These are phyloP conservation scores for Spathaspora sp. DNA, from an alignment of 805 yeast genomes.

Conservation along the genomic window DNA sequence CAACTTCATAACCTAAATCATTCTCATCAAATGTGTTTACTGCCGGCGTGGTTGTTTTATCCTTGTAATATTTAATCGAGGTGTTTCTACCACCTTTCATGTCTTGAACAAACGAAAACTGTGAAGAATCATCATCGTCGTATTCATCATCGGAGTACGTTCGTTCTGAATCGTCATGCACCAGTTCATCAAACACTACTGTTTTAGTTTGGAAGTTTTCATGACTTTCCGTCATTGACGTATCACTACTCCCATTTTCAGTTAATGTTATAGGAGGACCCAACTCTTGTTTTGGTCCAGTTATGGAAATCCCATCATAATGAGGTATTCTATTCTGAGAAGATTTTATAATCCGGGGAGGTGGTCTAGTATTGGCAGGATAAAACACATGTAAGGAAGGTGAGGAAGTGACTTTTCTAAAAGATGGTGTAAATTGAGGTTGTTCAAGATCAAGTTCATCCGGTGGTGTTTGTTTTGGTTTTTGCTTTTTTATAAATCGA, in stretches of 20 bases:
- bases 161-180: background rate
- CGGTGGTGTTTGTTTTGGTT: background rate
- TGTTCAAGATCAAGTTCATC: background rate
- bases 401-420: slow-evolving; percentile 1
- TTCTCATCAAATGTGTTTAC: slow-evolving; percentile 22
- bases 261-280: slow-evolving; percentile 3
- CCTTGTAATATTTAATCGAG: slow-evolving; percentile 41
- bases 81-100: slow-evolving; percentile 40
- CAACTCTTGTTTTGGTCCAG: background rate
- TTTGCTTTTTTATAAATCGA: background rate
- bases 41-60: slow-evolving; percentile 11
- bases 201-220: slow-evolving; percentile 11
- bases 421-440: background rate
- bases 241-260: background rate
- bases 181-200: slow-evolving; percentile 6
- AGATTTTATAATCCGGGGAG: background rate
- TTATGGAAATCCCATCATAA: background rate
- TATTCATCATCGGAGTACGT: slow-evolving; percentile 1
- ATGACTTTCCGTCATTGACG: slow-evolving; percentile 9
- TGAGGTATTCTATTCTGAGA: background rate
- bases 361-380: background rate
- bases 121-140: slow-evolving; percentile 25
- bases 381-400: slow-evolving; percentile 1
- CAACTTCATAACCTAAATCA: slow-evolving; percentile 29
- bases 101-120: slow-evolving; percentile 40